phyloP scores from a whole-genome alignment of 2,329 filamentous ascomycete genomes.

The Verruconis gallopava region DNA sequence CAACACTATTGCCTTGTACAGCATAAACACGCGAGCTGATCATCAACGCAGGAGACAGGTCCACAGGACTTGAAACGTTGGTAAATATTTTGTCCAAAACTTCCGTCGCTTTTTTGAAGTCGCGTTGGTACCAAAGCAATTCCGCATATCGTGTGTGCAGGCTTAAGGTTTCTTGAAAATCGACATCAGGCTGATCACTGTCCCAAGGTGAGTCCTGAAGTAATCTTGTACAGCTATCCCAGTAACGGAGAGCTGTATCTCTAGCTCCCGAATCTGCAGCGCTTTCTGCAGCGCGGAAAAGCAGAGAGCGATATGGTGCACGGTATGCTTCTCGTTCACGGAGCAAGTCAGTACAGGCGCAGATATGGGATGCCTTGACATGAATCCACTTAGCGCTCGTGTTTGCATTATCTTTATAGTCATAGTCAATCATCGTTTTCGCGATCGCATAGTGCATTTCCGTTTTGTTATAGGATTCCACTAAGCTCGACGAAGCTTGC shows the following conservation, averaged over 20 bases:
- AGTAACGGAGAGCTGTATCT: slow-evolving; percentile 72
- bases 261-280: slow-evolving; percentile 74
- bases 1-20: slow-evolving; percentile 56
- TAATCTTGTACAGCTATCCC: slow-evolving; percentile 61
- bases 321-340: slow-evolving; percentile 49
- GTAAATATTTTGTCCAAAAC: slow-evolving; percentile 35
- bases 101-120: slow-evolving; percentile 52
- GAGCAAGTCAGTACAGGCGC: slow-evolving; percentile 63
- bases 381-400: slow-evolving; percentile 42
- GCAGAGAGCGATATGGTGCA: slow-evolving; percentile 56
- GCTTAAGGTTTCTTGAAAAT: slow-evolving; percentile 74
- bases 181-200: slow-evolving; percentile 52
- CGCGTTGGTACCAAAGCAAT: slow-evolving; percentile 66
- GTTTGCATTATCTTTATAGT: slow-evolving; percentile 43
- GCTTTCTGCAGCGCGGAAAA: slow-evolving; percentile 66
- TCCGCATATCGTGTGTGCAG: slow-evolving; percentile 70
- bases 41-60: slow-evolving; percentile 75
- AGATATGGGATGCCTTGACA: slow-evolving; percentile 68
- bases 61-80: slow-evolving; percentile 41
- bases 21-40: slow-evolving; percentile 68
- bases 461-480: slow-evolving; percentile 50
- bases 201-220: slow-evolving; percentile 71
- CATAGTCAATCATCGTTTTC: slow-evolving; percentile 64
- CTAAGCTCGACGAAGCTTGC: slow-evolving; percentile 59
- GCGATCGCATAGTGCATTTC: slow-evolving; percentile 91